Base-by-base conservation (phyloP, 2,329 filamentous ascomycete species). In the Purpureocillium lavendulum region DNA sequence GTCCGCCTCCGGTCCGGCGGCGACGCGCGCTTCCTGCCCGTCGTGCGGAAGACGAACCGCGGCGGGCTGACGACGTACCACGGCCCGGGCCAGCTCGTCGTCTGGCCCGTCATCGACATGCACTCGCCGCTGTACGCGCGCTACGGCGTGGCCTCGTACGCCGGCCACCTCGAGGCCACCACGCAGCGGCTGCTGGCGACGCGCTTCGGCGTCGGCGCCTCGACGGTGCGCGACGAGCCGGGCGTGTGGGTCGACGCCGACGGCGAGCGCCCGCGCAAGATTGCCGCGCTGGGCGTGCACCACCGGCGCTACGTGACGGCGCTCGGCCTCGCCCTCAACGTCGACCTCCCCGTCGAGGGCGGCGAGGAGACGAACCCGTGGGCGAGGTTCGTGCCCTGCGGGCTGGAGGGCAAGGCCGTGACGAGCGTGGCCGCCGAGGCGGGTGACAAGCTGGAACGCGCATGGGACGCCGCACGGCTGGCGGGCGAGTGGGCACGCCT, bases 21-120 rank as follows among this genome's bases (percentile, higher is more conserved):
- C 17, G 35, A 44, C 7, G 51, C 62, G 34, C 47, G 26, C 36
- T 67, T 62, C 49, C 47, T 57, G 18, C 84, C 82, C 3, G 67
- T 75, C n/a, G 77, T 92, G 50, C 62, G 77, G 33, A 72, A 80
- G 51, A 83, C 86, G 12, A 74, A 80, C n/a, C 80, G 92, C 40
- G 92, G 92, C 45, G 92, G 92, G 0, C 80, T 94, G 48, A 89
- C 87, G 0, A 97, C 92, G 3, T 97, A 95, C 66, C 92, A 98
- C 58, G 92, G 90, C 0, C 92, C 90, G 0, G 90, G 90, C 0
- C 92, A 98, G 59, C 65, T 94, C 36, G 85, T 96, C 29, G 78
- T 89, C n/a, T 98, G 94, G 69, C 87, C 90, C 3, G 77, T 96
- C 37, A 59, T 94, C n/a, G 87, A 95, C 59, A 72, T 97, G 41